phyloP scores from a whole-genome alignment of 1,284 basidiomycete genomes.

The Cryptococcus jaspeensis region DNA sequence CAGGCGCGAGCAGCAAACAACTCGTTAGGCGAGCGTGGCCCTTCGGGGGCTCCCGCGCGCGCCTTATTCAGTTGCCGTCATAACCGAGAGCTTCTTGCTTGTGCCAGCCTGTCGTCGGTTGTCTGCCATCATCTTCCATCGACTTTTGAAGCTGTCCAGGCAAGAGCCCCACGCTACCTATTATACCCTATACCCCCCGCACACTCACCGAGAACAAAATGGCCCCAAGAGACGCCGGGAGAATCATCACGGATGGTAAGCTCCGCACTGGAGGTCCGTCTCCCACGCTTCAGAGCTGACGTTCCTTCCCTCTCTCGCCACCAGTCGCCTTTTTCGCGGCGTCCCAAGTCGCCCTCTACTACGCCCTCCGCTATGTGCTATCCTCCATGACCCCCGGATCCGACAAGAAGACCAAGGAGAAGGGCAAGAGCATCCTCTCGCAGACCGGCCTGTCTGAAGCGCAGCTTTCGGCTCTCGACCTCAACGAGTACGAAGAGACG shows the following conservation, averaged over 20 bases:
- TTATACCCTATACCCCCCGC: not conserved
- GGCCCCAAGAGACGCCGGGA: slow-evolving; percentile 45
- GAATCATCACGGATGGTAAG: slow-evolving; percentile 53
- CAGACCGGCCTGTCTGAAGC: slow-evolving; percentile 43
- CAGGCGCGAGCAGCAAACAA: slow-evolving; percentile 7
- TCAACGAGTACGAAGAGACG: slow-evolving; percentile 58
- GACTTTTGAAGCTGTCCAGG: not conserved
- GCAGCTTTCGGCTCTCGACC: slow-evolving; percentile 54
- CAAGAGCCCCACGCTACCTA: not conserved
- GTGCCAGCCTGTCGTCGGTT: not conserved
- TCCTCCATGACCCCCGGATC: slow-evolving; percentile 30
- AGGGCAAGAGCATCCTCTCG: slow-evolving; percentile 42
- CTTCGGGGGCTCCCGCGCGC: too few species aligned
- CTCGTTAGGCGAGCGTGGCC: too few species aligned
- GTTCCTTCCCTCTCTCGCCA: not conserved
- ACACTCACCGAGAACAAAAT: slow-evolving; percentile 12
- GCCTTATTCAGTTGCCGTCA: too few species aligned
- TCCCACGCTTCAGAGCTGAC: slow-evolving; percentile 15
- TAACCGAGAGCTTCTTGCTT: too few species aligned
- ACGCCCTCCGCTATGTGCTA: slow-evolving; percentile 49
- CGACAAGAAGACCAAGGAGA: slow-evolving; percentile 44
- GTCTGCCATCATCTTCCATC: too few species aligned
- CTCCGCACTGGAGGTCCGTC: not conserved
- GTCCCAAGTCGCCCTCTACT: slow-evolving; percentile 55
- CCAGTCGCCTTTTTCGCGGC: slow-evolving; percentile 63